Percentiles rank a stretch among this genome's conserved stretches.
These are phyloP conservation scores for Beauveria pseudobassiana DNA, from an alignment of 2,329 filamentous ascomycete genomes.

Conservation along the genomic window DNA sequence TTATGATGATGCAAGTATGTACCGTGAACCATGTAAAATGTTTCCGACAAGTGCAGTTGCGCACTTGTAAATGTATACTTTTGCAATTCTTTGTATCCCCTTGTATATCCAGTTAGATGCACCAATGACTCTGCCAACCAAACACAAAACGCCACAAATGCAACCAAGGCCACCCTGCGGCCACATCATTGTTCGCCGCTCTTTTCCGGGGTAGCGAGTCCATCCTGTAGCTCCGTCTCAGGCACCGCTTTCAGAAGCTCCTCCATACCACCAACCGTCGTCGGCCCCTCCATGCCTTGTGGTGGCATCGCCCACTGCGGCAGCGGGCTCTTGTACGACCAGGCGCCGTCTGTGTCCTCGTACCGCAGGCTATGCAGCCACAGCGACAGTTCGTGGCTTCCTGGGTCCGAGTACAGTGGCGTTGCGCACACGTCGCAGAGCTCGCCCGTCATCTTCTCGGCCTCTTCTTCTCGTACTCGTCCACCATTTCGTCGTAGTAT, in stretches of 20 bases:
- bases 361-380: conserved; percentile 92
- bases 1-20: background rate
- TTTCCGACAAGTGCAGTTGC: background rate
- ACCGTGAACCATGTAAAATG: background rate
- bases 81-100: background rate
- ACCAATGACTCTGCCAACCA: background rate
- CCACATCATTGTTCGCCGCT: background rate
- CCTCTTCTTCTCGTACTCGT: conserved; percentile 84
- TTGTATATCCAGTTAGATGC: background rate
- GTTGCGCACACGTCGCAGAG: conserved; percentile 76
- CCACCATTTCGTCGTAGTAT: conserved; percentile 91
- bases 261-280: conserved; percentile 54
- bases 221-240: conserved; percentile 14
- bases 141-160: background rate
- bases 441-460: conserved; percentile 87
- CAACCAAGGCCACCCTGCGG: background rate
- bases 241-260: conserved; percentile 48
- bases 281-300: conserved; percentile 61
- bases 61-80: background rate
- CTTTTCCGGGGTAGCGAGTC: conserved; percentile 36
- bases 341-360: conserved; percentile 71
- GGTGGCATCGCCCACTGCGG: conserved; percentile 85
- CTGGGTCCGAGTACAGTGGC: conserved; percentile 87
- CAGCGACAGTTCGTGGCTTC: conserved; percentile 79
- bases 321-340: conserved; percentile 80